A percentile compares a stretch with the other conserved stretches of the same genome.
phyloP scores from a whole-genome alignment of 805 yeast genomes.

The Ogataea siamensis region DNA sequence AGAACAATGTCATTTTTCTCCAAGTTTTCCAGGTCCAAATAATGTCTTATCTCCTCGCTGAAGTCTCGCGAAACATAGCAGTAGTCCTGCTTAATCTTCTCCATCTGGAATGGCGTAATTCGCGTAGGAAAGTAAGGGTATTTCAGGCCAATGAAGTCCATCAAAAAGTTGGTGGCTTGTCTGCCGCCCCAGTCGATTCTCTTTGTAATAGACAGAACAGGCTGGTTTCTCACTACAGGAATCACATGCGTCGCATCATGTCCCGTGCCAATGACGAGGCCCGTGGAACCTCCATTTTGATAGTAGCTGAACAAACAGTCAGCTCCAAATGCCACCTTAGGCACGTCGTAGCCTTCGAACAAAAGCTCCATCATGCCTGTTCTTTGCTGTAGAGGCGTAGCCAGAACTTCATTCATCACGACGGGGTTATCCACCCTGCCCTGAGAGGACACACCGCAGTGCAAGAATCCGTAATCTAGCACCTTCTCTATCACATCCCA shows the following conservation, averaged over 20 bases:
- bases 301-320: slow-evolving; percentile 79
- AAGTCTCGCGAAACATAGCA: slow-evolving; percentile 77
- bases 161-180: slow-evolving; percentile 62
- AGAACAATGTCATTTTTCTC: slow-evolving; percentile 70
- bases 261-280: slow-evolving; percentile 81
- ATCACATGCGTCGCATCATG: slow-evolving; percentile 78
- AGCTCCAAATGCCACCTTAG: slow-evolving; percentile 75
- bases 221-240: slow-evolving; percentile 74
- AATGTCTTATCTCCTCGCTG: slow-evolving; percentile 54
- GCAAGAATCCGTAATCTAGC: slow-evolving; percentile 79
- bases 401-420: slow-evolving; percentile 75
- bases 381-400: slow-evolving; percentile 68
- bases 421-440: slow-evolving; percentile 73
- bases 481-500: slow-evolving; percentile 89
- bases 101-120: slow-evolving; percentile 60
- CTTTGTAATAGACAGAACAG: slow-evolving; percentile 64
- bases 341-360: slow-evolving; percentile 79
- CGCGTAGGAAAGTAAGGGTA: slow-evolving; percentile 90
- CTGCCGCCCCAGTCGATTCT: slow-evolving; percentile 92
- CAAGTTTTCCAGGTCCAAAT: slow-evolving; percentile 60
- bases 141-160: slow-evolving; percentile 65
- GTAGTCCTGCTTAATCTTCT: slow-evolving; percentile 65
- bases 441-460: slow-evolving; percentile 59
- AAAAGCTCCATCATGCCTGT: slow-evolving; percentile 73
- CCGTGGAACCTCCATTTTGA: slow-evolving; percentile 56